Base-by-base conservation (phyloP, 192 early-diverging fungal genomes). In the Coemansia sp. region DNA sequence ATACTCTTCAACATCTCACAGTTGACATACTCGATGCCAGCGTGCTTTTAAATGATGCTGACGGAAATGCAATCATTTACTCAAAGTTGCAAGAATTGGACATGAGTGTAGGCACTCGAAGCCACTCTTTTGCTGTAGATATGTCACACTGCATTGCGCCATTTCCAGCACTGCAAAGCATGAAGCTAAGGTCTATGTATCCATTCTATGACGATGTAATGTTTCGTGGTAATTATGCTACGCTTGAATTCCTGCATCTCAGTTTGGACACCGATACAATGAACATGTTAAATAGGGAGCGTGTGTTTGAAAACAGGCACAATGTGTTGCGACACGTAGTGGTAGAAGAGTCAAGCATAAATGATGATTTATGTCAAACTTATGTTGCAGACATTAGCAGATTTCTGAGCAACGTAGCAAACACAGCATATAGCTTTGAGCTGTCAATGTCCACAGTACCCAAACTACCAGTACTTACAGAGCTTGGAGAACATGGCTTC, bases 161-260 rank as follows among this genome's bases (percentile, higher is more conserved):
- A 11, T 59, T 59, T 32, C 57, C 57, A 1, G 17, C 3, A 2
- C 40, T 59, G 24, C 5, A 29, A 9, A 26, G 24, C 2, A n/a
- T 59, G 24, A 17, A 9, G 17, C 26, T 40, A 0, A 27, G 34
- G 3, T 8, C 17, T 8, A 4, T 11, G 7, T 44, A 59, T 29
- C 26, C 26, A 26, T 59, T 44, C 11, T n/a, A 27, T 10, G 27
- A 59, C 27, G 57, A 59, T 59, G 41, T 43, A 7, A 8, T 59
- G 12, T 59, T 59, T 17, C 57, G 57, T 19, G 57, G 32, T 6
- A 59, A 59, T 17, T 11, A 15, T 18, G 26, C 29, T 8, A 59
- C 57, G 4, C 57, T 59, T 5, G 57, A 59, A 17, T 29, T n/a
- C 14, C n/a, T 59, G 2, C 1, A 22, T 3, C 8, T 46, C 9